Evolutionary conservation across 495 filamentous ascomycete species (phyloP), one percentile per base, ranked within the genome.

Genomic region (Hypoxylon trugodes): DNA sequence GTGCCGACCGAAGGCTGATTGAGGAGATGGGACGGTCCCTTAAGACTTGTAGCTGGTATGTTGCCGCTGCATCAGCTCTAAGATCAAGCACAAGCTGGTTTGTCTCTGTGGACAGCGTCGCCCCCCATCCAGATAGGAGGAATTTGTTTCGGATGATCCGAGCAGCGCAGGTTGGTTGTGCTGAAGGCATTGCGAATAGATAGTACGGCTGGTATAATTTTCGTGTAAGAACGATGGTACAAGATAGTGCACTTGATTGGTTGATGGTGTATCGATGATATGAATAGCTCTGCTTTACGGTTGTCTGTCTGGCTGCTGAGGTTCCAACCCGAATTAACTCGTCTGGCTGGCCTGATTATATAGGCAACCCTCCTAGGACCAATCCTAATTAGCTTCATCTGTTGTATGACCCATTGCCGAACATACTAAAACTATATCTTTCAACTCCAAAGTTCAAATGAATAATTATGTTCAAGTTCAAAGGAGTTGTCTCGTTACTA

Each of bases 121-220:
- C 57, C 4, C 69, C 67, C 70, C 70, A 73, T 16, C 70, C 70
- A 41, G 43, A 61, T n/a, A 66, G 48, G 12, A 68, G 26, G 7
- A 40, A 60, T 0, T 59, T 30, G 22, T 51, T 65, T 2, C 47
- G 47, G 5, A 73, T 51, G 13, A 70, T 36, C 1, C 70, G 43
- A 4, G 53, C 67, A 1, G 70, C 70, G 1, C 46, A 58, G 4
- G 58, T 67, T 10, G 53, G 52, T 19, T 46, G 46, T 18, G 28
- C 43, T 16, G 64, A 51, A 43, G 64, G 57, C 64, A 67, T 67
- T 1, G 25, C 47, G 15, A 2, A 5, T 41, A 26, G 21, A 25
- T 42, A 13, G 16, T 24, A 5, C 8, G 13, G n/a, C n/a, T 22
- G 16, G 32, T 18, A 9, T 7, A n/a, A n/a, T n/a, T n/a, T n/a